These are phyloP conservation scores for Hysterium pulicare DNA, from an alignment of 2,329 filamentous ascomycete genomes.

Conservation along the genomic window DNA sequence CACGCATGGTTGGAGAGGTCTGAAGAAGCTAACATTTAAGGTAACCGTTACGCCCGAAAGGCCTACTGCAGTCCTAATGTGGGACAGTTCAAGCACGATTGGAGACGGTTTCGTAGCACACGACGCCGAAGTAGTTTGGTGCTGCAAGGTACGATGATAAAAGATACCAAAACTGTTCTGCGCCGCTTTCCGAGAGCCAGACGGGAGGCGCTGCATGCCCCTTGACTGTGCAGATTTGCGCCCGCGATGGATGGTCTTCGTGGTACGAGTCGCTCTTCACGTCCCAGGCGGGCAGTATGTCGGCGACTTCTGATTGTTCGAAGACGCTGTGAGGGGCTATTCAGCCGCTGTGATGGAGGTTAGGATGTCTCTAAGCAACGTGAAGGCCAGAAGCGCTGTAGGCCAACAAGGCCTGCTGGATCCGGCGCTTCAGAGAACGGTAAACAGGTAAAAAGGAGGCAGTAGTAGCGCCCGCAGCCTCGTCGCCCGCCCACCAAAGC, in stretches of 20 bases:
- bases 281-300: constrained; percentile 16
- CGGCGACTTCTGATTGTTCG: constrained; percentile 16
- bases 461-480: constrained; percentile 16
- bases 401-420: constrained; percentile 4
- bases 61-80: constrained; percentile 17
- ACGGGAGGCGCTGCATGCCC: constrained; percentile 25
- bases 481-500: constrained; percentile 2
- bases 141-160: constrained; percentile 36
- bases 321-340: constrained; percentile 9
- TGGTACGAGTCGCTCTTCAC: constrained; percentile 10
- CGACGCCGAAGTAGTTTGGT: constrained; percentile 19
- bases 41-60: constrained; percentile 20
- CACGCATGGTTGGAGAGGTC: constrained; percentile 9
- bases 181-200: constrained; percentile 26
- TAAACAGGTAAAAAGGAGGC: constrained; percentile 12
- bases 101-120: constrained; percentile 24
- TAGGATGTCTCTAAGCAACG: constrained; percentile 1
- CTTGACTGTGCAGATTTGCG: constrained; percentile 26
- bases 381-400: background rate
- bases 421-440: constrained; percentile 19
- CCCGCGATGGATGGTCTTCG: constrained; percentile 14
- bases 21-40: constrained; percentile 7
- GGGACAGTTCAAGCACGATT: constrained; percentile 21
- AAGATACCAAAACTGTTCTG: constrained; percentile 11
- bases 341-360: background rate